phyloP scores from a whole-genome alignment of 1,139 yeast species.

The Suhomyces kunorum region DNA sequence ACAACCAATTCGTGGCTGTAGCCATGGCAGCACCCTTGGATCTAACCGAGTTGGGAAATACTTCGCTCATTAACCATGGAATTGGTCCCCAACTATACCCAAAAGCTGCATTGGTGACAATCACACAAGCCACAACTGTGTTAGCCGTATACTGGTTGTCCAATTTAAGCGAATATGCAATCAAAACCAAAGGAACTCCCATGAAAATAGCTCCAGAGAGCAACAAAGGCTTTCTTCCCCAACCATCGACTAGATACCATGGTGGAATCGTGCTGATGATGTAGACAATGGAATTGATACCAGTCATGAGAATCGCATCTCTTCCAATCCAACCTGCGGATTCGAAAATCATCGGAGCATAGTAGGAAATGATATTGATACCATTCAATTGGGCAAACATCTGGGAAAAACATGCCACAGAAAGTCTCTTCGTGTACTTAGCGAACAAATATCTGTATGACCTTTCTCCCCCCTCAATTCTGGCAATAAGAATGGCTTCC shows the following conservation, averaged over 20 bases:
- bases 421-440: constrained; percentile 70
- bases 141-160: constrained; percentile 65
- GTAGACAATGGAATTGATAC: constrained; percentile 79
- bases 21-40: constrained; percentile 91
- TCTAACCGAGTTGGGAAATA: constrained; percentile 82
- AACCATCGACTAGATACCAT: constrained; percentile 83
- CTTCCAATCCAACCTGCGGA: constrained; percentile 95
- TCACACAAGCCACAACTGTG: constrained; percentile 72
- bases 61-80: constrained; percentile 93
- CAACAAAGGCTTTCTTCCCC: constrained; percentile 88
- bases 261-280: constrained; percentile 80
- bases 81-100: constrained; percentile 94
- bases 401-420: constrained; percentile 88
- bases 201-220: constrained; percentile 76
- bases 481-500: constrained; percentile 52
- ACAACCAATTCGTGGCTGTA: constrained; percentile 94
- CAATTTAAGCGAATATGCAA: constrained; percentile 65
- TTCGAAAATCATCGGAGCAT: constrained; percentile 91
- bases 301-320: constrained; percentile 87
- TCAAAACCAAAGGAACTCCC: constrained; percentile 68
- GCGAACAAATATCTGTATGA: constrained; percentile 67
- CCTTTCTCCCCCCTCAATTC: constrained; percentile 72
- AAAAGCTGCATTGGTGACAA: constrained; percentile 79
- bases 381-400: constrained; percentile 94
- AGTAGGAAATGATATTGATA: constrained; percentile 87